These are phyloP conservation scores for Lantana camara DNA, from an alignment of 257 asterid genomes.

Conservation along the genomic window DNA sequence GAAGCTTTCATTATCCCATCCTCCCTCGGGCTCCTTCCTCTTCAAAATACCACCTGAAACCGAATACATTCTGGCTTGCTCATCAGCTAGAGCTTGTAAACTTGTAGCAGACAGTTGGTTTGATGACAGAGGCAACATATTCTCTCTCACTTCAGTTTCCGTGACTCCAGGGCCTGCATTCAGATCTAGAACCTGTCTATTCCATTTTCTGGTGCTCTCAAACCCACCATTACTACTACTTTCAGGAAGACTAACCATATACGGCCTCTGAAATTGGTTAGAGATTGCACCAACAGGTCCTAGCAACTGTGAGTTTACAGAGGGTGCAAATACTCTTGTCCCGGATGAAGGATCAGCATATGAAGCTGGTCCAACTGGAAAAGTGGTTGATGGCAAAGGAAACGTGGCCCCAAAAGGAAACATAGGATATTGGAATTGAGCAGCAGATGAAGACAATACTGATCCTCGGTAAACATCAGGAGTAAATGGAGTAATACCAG, in stretches of 20 bases:
- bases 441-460: slow-evolving; percentile 82
- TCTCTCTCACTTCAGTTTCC: slow-evolving; percentile 65
- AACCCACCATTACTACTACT: slow-evolving; percentile 40
- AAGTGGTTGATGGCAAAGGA: slow-evolving; percentile 62
- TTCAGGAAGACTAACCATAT: slow-evolving; percentile 51
- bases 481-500: slow-evolving; percentile 49
- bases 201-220: slow-evolving; percentile 72
- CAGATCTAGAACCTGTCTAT: slow-evolving; percentile 75
- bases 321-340: slow-evolving; percentile 56
- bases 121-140: slow-evolving; percentile 48
- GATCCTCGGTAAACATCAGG: slow-evolving; percentile 78
- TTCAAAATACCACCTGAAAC: slow-evolving; percentile 60
- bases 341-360: slow-evolving; percentile 63
- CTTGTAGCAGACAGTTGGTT: slow-evolving; percentile 61
- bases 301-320: slow-evolving; percentile 57
- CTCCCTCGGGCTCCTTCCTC: slow-evolving; percentile 86
- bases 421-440: slow-evolving; percentile 59
- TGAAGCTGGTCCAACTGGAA: slow-evolving; percentile 54
- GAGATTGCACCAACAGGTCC: no score
- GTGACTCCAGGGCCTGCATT: slow-evolving; percentile 77
- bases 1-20: slow-evolving; percentile 67
- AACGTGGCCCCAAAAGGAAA: slow-evolving; percentile 64
- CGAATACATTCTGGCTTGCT: no score
- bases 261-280: slow-evolving; percentile 76
- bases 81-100: no score